Conservation (phyloP, 116 monocot genomes). For the Trichopus zeylanicus region DNA sequence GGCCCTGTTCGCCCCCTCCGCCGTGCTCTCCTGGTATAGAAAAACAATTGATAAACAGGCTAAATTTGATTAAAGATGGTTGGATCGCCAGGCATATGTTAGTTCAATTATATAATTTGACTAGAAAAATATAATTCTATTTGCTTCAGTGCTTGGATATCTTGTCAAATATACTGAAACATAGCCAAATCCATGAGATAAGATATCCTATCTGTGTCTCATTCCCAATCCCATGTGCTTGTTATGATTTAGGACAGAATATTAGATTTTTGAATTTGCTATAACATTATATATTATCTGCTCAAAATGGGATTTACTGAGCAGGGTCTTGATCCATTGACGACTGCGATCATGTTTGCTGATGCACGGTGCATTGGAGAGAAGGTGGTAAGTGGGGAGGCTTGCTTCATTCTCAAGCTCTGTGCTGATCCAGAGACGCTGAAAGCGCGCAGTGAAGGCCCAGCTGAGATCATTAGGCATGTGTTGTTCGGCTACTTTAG, state of each 20-base stretch:
- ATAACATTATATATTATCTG: not conserved
- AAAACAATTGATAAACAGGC: not conserved
- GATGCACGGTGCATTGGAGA: slow-evolving; percentile 45
- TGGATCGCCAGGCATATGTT: not conserved
- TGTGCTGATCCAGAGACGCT: slow-evolving; percentile 31
- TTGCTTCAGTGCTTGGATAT: not conserved
- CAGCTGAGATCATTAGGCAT: not conserved
- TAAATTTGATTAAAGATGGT: not conserved
- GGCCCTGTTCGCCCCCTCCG: slow-evolving; percentile 56
- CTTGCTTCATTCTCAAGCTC: slow-evolving; percentile 56
- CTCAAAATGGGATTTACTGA: not conserved
- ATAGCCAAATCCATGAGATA: not conserved
- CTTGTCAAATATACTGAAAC: not conserved
- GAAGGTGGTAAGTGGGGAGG: slow-evolving; percentile 42
- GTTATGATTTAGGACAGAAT: too few species aligned
- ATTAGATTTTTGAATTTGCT: not conserved
- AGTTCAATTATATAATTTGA: too few species aligned
- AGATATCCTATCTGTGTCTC: too few species aligned
- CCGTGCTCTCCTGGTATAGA: slow-evolving; percentile 47
- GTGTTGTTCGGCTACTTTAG: not conserved
- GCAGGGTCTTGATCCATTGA: slow-evolving; percentile 55
- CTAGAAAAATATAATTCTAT: not conserved
- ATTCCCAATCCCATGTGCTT: too few species aligned
- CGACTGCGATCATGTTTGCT: slow-evolving; percentile 47
- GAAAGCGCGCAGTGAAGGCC: not conserved